These are phyloP conservation scores for Clarkia xantiana DNA, from an alignment of 345 rosid genomes.

Conservation along the genomic window DNA sequence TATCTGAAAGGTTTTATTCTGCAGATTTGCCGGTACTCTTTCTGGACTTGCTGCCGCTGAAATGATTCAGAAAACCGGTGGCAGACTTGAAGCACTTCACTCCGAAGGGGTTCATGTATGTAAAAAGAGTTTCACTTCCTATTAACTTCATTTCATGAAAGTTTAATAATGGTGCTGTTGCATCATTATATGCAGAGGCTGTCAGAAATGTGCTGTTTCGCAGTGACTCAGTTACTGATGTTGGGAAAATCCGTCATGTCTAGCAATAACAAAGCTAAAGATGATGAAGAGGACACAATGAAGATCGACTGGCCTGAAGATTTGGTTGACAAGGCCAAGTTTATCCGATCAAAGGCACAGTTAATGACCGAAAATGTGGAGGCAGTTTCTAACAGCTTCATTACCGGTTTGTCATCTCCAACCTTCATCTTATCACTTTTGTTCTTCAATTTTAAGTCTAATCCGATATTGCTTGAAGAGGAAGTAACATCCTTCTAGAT, in stretches of 20 bases:
- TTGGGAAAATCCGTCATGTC: slow-evolving; percentile 74
- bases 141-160: neutral
- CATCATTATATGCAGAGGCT: slow-evolving; percentile 49
- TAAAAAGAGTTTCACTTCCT: slow-evolving; percentile 8
- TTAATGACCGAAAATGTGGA: slow-evolving; percentile 57
- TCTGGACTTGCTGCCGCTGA: slow-evolving; percentile 49
- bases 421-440: neutral
- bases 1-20: slow-evolving; percentile 6
- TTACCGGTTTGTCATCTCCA: slow-evolving; percentile 48
- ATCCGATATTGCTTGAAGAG: no score
- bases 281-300: slow-evolving; percentile 37
- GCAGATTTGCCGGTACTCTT: slow-evolving; percentile 73
- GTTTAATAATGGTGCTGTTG: neutral
- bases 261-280: slow-evolving; percentile 43
- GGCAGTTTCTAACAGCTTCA: slow-evolving; percentile 69
- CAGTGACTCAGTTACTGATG: slow-evolving; percentile 64
- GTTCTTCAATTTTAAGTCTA: no score
- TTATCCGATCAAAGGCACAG: slow-evolving; percentile 55
- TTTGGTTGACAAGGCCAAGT: slow-evolving; percentile 72
- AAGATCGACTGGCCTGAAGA: slow-evolving; percentile 87
- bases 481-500: no score
- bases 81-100: slow-evolving; percentile 85
- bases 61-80: slow-evolving; percentile 64
- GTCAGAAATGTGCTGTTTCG: slow-evolving; percentile 86
- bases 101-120: slow-evolving; percentile 96